phyloP scores from a whole-genome alignment of 2,329 filamentous ascomycete genomes.

The Juglanconis juglandina region DNA sequence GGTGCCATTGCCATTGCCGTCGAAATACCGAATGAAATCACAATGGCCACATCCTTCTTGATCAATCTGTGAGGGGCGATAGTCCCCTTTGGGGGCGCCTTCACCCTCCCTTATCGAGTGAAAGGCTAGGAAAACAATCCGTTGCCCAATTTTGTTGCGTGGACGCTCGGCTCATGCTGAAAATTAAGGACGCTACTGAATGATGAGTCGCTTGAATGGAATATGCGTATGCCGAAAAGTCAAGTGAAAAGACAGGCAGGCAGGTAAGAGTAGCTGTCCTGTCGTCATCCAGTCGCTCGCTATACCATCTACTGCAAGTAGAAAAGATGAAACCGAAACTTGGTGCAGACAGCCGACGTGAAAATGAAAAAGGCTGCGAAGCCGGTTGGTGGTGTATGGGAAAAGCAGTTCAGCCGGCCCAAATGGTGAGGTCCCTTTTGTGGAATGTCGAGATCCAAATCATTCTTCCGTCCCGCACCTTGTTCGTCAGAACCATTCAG shows the following conservation, averaged over 20 bases:
- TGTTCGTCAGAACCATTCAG: background rate
- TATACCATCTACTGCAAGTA: conserved; percentile 7
- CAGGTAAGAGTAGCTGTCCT: background rate
- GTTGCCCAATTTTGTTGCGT: background rate
- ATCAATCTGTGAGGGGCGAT: conserved; percentile 4
- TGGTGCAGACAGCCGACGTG: conserved; percentile 7
- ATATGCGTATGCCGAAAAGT: background rate
- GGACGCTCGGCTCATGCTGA: background rate
- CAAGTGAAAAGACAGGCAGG: background rate
- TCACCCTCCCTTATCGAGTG: background rate
- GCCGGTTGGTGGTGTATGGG: conserved; percentile 12
- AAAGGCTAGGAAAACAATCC: background rate
- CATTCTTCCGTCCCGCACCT: background rate
- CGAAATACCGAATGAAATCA: background rate
- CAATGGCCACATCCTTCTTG: background rate
- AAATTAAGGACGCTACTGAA: background rate
- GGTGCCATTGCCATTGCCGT: background rate
- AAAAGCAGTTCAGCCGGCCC: conserved; percentile 17
- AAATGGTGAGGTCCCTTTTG: background rate
- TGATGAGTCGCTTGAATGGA: background rate
- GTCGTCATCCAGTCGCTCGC: conserved; percentile 7
- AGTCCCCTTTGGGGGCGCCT: background rate
- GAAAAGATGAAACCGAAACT: background rate
- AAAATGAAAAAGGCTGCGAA: conserved; percentile 14
- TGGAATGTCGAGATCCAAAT: background rate